Conservation (phyloP, 495 filamentous ascomycete species). For the Aspergillus sparsus region DNA sequence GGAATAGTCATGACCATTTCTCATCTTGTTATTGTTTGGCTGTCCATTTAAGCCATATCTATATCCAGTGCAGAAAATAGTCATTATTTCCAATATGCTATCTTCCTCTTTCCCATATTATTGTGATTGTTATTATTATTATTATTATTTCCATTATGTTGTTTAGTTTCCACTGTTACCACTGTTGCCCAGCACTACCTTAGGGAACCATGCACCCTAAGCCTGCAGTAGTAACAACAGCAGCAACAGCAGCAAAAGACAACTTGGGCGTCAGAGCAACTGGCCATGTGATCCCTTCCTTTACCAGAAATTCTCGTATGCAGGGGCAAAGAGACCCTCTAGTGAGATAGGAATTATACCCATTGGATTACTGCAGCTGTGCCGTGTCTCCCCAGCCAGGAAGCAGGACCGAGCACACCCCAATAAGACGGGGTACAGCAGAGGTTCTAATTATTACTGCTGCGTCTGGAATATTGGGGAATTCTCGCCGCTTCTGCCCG, state of each 20-base stretch:
- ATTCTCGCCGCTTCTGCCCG: neutral
- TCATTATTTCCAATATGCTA: no score
- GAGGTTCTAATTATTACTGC: neutral
- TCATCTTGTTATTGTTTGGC: no score
- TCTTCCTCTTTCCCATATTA: no score
- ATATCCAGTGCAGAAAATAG: no score
- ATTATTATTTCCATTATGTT: no score
- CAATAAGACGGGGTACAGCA: neutral
- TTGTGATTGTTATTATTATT: no score
- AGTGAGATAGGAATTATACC: conserved; percentile 11
- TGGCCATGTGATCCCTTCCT: conserved; percentile 14
- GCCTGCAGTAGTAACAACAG: neutral
- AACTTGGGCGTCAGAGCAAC: conserved; percentile 10
- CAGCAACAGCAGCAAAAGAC: neutral
- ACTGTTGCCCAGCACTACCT: no score
- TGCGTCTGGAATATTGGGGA: neutral
- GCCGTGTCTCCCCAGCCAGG: conserved; percentile 13
- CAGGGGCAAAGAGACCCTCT: conserved; percentile 15
- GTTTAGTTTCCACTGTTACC: no score
- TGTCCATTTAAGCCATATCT: no score
- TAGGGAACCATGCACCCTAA: no score
- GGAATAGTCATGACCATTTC: no score
- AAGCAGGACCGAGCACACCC: neutral
- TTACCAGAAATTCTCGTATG: conserved; percentile 14
- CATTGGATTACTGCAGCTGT: conserved; percentile 11